These are phyloP conservation scores for Talaromyces nanjingensis DNA, from an alignment of 495 filamentous ascomycete genomes.

Conservation along the genomic window DNA sequence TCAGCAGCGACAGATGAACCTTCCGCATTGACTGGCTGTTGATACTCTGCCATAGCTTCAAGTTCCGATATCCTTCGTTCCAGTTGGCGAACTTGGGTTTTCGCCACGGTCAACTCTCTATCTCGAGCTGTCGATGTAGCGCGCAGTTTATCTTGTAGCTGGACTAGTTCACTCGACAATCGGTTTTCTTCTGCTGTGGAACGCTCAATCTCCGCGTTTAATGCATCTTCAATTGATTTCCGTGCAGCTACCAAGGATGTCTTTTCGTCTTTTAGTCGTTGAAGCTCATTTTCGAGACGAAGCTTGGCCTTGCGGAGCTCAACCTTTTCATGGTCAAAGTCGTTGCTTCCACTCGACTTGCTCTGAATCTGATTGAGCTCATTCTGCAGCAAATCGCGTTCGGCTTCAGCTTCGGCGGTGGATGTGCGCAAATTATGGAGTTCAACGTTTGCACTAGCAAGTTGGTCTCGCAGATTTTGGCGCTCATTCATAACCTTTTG, in stretches of 20 bases:
- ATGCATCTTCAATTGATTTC: conserved; percentile 46
- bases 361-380: conserved; percentile 45
- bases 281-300: conserved; percentile 53
- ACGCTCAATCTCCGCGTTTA: conserved; percentile 48
- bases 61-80: conserved; percentile 53
- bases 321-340: conserved; percentile 54
- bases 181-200: conserved; percentile 50
- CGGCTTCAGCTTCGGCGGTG: conserved; percentile 47
- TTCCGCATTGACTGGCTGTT: conserved; percentile 25
- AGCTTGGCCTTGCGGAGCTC: conserved; percentile 53
- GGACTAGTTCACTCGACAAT: conserved; percentile 50
- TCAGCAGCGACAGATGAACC: conserved; percentile 44
- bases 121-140: conserved; percentile 37
- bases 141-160: conserved; percentile 42
- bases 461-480: conserved; percentile 55
- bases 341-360: conserved; percentile 45
- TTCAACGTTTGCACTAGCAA: conserved; percentile 54
- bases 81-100: conserved; percentile 50
- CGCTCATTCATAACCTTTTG: conserved; percentile 49
- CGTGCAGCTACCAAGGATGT: conserved; percentile 41
- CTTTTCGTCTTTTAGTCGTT: conserved; percentile 52
- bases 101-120: conserved; percentile 42
- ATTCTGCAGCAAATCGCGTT: conserved; percentile 57
- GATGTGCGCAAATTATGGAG: conserved; percentile 48
- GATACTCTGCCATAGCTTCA: conserved; percentile 40